Evolutionary conservation across 1,284 basidiomycete genomes (phyloP).

Genomic region (Ustanciosporium gigantosporum): DNA sequence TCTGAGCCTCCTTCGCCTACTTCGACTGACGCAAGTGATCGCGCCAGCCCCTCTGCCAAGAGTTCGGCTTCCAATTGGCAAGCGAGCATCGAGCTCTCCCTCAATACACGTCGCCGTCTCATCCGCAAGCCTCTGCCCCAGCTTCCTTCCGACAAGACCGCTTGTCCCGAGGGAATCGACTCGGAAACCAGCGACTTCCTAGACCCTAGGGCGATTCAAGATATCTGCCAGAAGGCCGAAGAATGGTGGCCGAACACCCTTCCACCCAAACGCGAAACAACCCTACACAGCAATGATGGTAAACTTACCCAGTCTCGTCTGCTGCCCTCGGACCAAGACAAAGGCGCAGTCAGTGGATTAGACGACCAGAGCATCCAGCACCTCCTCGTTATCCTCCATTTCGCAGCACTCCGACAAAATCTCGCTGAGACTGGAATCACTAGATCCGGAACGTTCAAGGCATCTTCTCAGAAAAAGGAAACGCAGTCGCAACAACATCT

Average conservation of each 20-base stretch:
- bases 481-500: not conserved
- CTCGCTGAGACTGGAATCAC: constrained; percentile 17
- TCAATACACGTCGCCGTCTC: constrained; percentile 46
- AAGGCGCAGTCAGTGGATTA: constrained; percentile 16
- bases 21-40: too few species aligned
- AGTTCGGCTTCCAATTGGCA: constrained; percentile 36
- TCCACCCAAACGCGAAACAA: too few species aligned
- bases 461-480: constrained; percentile 1
- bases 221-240: constrained; percentile 12
- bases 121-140: constrained; percentile 51
- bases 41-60: too few species aligned
- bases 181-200: not conserved
- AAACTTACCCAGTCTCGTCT: not conserved
- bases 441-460: constrained; percentile 29
- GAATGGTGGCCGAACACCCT: constrained; percentile 39
- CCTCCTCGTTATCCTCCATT: constrained; percentile 30
- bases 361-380: constrained; percentile 34
- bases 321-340: too few species aligned
- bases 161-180: not conserved
- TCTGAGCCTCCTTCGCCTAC: too few species aligned
- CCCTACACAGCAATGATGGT: not conserved
- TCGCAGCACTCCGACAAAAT: constrained; percentile 20
- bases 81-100: constrained; percentile 40
- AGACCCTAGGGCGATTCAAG: constrained; percentile 15
- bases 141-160: constrained; percentile 14